Evolutionary conservation across 108 stramenopile species (phyloP), one percentile per base, ranked within the genome.

Genomic region (Nitzschia inconspicua): DNA sequence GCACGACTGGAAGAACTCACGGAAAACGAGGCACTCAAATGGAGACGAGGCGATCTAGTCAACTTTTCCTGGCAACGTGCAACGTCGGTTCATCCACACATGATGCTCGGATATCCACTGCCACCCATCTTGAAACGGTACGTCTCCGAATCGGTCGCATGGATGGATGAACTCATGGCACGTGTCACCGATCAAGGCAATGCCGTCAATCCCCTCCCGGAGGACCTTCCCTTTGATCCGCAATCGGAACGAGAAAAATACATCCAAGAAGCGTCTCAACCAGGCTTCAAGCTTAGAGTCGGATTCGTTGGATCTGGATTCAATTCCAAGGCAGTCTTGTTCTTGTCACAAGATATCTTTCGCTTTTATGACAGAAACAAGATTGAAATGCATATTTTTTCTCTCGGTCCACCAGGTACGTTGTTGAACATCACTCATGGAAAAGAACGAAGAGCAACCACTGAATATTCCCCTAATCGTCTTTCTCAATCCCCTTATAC

Each of bases 271-370:
- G 60, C 65, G 19, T 27, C 54, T n/a, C 44, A 68, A 37, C 53
- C 57, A n/a, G 68, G 57, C 0, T 72, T 53, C 48, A 76, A 65
- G 31, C 44, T 83, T 11, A 66, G 63, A 22, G 75, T 91, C 3
- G 90, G 85, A 13, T 86, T 91, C 70, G 86, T 91, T 6, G 70
- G 80, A n/a, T 65, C 68, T 32, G 85, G 84, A 9, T 88, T 91
- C 80, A 91, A 91, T 32, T 83, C 85, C 44, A 91, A 88, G 57
- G 90, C 90, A 8, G 90, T 91, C 23, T 59, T 91, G n/a, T 88
- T 79, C 56, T 62, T 91, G 36, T 86, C 84, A 9, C 86, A 91
- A 27, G 90, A 91, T 59, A 86, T 91, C 60, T 91, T 91, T 74
- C 84, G 86, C 13, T 91, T 91, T 63, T 91, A 87, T 59, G 84